Evolutionary conservation across 2,329 filamentous ascomycete species (phyloP).

Genomic region (Diplodia corticola): DNA sequence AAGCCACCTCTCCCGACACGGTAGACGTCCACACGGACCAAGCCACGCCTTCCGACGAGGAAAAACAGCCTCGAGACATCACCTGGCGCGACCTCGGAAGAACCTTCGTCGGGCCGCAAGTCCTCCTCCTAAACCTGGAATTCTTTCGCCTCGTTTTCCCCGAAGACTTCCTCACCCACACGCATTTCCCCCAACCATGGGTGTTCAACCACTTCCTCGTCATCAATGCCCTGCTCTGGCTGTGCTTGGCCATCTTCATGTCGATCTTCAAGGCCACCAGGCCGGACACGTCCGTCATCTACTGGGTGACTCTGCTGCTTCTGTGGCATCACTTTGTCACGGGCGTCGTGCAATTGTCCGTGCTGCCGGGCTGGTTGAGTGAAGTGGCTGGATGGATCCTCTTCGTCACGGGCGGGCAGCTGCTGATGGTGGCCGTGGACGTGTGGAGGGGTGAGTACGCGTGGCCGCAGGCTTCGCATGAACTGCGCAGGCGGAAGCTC

Average conservation of each 20-base stretch:
- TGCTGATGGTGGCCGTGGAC: not conserved
- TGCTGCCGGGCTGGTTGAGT: not conserved
- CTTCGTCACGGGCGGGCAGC: not conserved
- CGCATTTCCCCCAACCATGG: not conserved
- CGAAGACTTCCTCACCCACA: no score
- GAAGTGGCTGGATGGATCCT: not conserved
- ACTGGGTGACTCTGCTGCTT: not conserved
- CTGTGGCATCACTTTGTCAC: not conserved
- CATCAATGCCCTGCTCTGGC: no score
- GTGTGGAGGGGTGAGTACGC: not conserved
- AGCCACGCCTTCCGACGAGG: not conserved
- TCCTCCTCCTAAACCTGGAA: no score
- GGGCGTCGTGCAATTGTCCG: not conserved
- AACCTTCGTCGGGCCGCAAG: not conserved
- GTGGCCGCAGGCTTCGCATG: not conserved
- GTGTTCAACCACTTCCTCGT: not conserved
- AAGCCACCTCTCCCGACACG: no score
- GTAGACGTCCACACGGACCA: not conserved
- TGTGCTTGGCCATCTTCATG: not conserved
- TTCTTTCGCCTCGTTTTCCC: no score
- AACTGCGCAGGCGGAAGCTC: not conserved
- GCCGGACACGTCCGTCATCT: not conserved
- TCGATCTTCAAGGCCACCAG: not conserved
- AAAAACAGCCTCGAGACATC: not conserved
- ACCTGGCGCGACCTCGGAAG: not conserved